phyloP scores from a whole-genome alignment of 306 rosid species.

The Trifolium fragiferum region DNA sequence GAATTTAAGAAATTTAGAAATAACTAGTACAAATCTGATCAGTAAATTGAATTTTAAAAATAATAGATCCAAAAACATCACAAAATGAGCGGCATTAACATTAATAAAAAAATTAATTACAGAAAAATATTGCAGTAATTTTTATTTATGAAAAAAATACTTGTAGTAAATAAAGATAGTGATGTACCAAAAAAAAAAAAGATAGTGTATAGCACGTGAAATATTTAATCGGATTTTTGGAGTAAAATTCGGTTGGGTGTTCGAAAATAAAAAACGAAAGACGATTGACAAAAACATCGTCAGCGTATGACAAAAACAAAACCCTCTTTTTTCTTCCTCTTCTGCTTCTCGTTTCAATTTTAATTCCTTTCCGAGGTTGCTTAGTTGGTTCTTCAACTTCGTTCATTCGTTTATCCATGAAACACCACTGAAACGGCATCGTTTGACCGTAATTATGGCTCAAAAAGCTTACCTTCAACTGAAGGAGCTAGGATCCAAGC shows the following conservation, averaged over 20 bases:
- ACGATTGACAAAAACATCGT: background rate
- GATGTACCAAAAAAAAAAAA: too few species aligned
- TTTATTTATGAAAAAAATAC: background rate
- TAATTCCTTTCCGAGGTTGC: background rate
- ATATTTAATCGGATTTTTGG: constrained; percentile 3
- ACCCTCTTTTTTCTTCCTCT: constrained; percentile 29
- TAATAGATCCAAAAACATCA: constrained; percentile 1
- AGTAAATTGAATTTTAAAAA: too few species aligned
- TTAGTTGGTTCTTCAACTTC: background rate
- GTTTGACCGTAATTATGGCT: constrained; percentile 56
- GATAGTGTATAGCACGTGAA: constrained; percentile 20
- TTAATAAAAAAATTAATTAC: background rate
- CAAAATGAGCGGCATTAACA: background rate
- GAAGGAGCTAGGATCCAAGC: constrained; percentile 97
- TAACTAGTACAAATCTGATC: too few species aligned
- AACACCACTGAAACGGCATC: constrained; percentile 47
- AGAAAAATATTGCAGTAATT: background rate
- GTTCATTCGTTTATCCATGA: constrained; percentile 45
- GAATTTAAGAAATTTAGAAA: too few species aligned
- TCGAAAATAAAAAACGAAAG: constrained; percentile 47
- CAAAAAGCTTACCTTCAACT: constrained; percentile 76
- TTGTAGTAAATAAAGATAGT: constrained; percentile 2
- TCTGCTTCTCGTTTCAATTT: background rate
- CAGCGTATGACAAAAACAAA: constrained; percentile 19
- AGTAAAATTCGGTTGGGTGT: constrained; percentile 50